A percentile compares a stretch with the other conserved stretches of the same genome.
phyloP scores from a whole-genome alignment of 768 basidiomycete genomes.

The Pulveroboletus sp. region DNA sequence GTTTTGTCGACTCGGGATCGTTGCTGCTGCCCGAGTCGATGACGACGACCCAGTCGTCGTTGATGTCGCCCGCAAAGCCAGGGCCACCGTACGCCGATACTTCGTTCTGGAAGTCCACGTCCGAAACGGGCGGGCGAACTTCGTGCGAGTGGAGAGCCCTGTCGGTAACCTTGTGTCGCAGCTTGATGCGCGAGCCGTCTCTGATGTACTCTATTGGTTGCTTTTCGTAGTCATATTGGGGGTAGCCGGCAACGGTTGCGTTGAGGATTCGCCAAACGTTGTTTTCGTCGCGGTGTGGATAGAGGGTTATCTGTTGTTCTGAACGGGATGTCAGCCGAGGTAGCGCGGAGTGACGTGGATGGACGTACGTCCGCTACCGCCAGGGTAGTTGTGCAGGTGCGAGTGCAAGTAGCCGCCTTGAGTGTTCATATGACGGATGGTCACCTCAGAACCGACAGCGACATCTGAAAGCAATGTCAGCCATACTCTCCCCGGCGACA shows the following conservation, averaged over 20 bases:
- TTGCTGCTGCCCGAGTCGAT: constrained; percentile 64
- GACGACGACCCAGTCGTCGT: constrained; percentile 92
- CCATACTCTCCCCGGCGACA: not conserved
- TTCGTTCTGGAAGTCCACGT: constrained; percentile 99
- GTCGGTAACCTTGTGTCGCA: constrained; percentile 75
- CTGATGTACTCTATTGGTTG: constrained; percentile 60
- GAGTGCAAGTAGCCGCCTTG: constrained; percentile 99
- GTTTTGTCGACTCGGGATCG: constrained; percentile 63
- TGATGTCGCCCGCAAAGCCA: constrained; percentile 82
- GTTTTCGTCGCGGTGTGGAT: constrained; percentile 97
- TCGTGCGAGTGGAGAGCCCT: constrained; percentile 96
- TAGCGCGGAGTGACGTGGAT: no score
- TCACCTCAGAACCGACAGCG: constrained; percentile 74
- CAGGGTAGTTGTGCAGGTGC: constrained; percentile 84
- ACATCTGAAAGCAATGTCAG: constrained; percentile 52
- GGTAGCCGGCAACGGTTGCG: constrained; percentile 47
- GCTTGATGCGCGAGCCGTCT: constrained; percentile 66
- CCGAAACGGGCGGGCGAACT: constrained; percentile 87
- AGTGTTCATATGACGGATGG: constrained; percentile 89
- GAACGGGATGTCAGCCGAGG: constrained; percentile 6
- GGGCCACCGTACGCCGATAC: constrained; percentile 91
- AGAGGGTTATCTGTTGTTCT: constrained; percentile 99
- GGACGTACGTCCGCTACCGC: constrained; percentile 85
- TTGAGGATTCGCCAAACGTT: constrained; percentile 89
- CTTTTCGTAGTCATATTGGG: constrained; percentile 46